Evolutionary conservation across 2,329 filamentous ascomycete genomes (phyloP).

Genomic region (Biscogniauxia marginata): DNA sequence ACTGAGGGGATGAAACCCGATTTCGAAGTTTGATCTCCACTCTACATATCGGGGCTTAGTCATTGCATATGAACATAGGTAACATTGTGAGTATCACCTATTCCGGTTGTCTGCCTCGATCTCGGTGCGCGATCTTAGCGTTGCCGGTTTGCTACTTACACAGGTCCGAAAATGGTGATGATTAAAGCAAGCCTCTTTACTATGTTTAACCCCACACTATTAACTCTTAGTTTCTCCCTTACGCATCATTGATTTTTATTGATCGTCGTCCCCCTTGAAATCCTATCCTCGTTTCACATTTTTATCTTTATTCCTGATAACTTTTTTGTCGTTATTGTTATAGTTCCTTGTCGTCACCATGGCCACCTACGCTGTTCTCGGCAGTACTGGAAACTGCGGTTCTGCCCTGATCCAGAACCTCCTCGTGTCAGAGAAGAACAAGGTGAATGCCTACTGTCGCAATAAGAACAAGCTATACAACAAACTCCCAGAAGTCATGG

Average conservation of each 20-base stretch:
- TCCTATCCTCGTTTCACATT: no score
- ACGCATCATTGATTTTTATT: no score
- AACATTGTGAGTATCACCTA: neutral
- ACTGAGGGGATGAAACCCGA: neutral
- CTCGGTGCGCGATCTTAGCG: neutral
- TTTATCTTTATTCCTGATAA: no score
- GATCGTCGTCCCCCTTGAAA: neutral
- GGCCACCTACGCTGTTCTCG: conserved; percentile 39
- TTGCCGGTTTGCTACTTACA: neutral
- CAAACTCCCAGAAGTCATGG: conserved; percentile 32
- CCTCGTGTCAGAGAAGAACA: conserved; percentile 28
- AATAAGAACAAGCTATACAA: conserved; percentile 38
- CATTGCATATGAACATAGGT: neutral
- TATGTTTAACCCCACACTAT: neutral
- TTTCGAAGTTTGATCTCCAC: neutral
- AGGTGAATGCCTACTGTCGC: conserved; percentile 45
- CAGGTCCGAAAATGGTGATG: neutral
- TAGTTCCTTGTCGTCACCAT: conserved; percentile 5
- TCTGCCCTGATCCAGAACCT: conserved; percentile 40
- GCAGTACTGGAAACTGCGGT: conserved; percentile 45
- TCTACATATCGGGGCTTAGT: neutral
- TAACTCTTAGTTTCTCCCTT: no score
- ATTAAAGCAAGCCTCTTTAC: neutral
- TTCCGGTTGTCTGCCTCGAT: neutral
- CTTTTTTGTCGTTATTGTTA: no score